Percentiles rank a stretch among this genome's conserved stretches.
These are phyloP conservation scores for Xylaria sp. DNA, from an alignment of 495 filamentous ascomycete species.

Conservation along the genomic window DNA sequence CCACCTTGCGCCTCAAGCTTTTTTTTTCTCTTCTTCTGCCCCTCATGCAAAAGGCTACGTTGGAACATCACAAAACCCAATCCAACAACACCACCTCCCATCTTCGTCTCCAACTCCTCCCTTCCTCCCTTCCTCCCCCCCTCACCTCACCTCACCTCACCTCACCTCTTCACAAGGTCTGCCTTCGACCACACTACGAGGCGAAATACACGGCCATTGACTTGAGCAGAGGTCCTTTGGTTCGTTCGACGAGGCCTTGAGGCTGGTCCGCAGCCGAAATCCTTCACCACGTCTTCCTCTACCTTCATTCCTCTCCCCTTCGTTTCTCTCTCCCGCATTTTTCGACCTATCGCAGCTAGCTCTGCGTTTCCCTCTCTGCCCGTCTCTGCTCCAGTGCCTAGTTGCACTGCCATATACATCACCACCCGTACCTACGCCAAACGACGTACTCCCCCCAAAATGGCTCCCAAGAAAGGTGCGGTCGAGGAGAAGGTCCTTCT, in stretches of 20 bases:
- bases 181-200: slow-evolving; percentile 28
- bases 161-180: slow-evolving; percentile 31
- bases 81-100: slow-evolving; percentile 20
- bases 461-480: slow-evolving; percentile 80
- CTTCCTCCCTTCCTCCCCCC: too few relatives aligned
- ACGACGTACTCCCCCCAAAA: slow-evolving; percentile 55
- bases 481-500: slow-evolving; percentile 81
- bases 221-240: slow-evolving; percentile 32
- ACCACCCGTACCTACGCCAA: slow-evolving; percentile 59
- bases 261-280: slow-evolving; percentile 40
- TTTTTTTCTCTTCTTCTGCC: slow-evolving; percentile 26
- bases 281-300: slow-evolving; percentile 55
- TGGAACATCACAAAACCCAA: slow-evolving; percentile 34
- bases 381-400: slow-evolving; percentile 45
- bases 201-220: slow-evolving; percentile 24
- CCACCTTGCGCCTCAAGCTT: slow-evolving; percentile 36
- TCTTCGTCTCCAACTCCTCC: slow-evolving; percentile 2
- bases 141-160: too few relatives aligned
- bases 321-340: slow-evolving; percentile 60
- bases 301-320: slow-evolving; percentile 54
- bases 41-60: slow-evolving; percentile 29
- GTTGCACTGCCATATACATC: slow-evolving; percentile 53
- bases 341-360: slow-evolving; percentile 66
- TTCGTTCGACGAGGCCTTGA: slow-evolving; percentile 36
- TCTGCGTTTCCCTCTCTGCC: slow-evolving; percentile 54